A percentile compares a stretch with the other conserved stretches of the same genome.
These are phyloP conservation scores for Exobasidium cylindrosporum DNA, from an alignment of 1,284 basidiomycete genomes.

Conservation along the genomic window DNA sequence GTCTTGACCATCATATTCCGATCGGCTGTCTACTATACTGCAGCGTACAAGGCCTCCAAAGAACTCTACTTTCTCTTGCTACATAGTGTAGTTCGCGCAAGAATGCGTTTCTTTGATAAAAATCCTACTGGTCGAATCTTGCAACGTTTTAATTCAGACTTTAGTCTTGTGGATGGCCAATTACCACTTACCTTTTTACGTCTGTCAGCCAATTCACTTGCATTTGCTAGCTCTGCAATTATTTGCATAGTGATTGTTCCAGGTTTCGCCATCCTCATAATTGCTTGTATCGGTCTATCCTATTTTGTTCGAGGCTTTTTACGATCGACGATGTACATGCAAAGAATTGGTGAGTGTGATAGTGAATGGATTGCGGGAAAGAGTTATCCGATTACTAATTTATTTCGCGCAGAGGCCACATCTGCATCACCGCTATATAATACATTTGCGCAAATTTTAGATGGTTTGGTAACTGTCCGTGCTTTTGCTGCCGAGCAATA, in stretches of 20 bases:
- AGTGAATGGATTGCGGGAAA: no score
- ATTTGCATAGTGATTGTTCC: conserved; percentile 48
- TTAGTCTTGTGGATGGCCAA: conserved; percentile 45
- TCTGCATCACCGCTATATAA: conserved; percentile 51
- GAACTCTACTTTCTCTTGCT: conserved; percentile 41
- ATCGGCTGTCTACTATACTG: conserved; percentile 27
- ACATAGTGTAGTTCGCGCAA: conserved; percentile 37
- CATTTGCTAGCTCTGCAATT: conserved; percentile 31
- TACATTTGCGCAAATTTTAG: conserved; percentile 38
- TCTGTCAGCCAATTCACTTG: conserved; percentile 26
- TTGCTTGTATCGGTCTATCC: not conserved
- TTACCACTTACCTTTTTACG: conserved; percentile 40
- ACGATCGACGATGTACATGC: conserved; percentile 42
- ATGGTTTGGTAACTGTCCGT: conserved; percentile 49
- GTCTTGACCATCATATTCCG: conserved; percentile 30
- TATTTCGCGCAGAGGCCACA: no score
- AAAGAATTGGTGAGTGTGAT: no score
- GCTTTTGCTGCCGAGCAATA: conserved; percentile 43
- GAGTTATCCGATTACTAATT: no score
- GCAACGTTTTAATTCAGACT: conserved; percentile 50
- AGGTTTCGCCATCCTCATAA: conserved; percentile 22
- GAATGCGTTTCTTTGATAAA: conserved; percentile 47
- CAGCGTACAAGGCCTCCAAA: conserved; percentile 29
- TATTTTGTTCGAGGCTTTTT: conserved; percentile 43
- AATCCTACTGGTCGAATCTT: conserved; percentile 43